Evolutionary conservation across 1,284 basidiomycete species (phyloP), one percentile per base, ranked within the genome.

Genomic region (Meira miltonrushii): DNA sequence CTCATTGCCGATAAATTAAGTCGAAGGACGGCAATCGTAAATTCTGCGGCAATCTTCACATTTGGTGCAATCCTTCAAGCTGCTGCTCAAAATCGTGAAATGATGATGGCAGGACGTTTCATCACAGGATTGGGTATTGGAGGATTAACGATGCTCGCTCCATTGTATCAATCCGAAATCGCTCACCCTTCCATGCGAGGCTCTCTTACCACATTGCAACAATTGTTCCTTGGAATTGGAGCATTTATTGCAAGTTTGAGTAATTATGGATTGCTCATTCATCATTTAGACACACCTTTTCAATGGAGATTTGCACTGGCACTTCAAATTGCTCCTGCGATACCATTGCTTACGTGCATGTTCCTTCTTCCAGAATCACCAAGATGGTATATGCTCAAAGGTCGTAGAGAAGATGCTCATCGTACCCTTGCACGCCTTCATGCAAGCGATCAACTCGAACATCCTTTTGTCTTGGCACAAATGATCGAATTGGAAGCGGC

Each of bases 71-170:
- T 80, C 3, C 61, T 81, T 3, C 79, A 80, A 64, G 83, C 83
- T 0, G 82, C 79, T 7, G 83, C 84, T 0, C 75, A 77, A 58
- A 84, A 82, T 69, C 81, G 84, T 72, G 82, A 81, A 54, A 83
- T 83, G 79, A 85, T 87, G 83, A 79, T 85, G 37, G 83, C 82
- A 10, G 85, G 85, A 3, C 81, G 85, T 2, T 85, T 86, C 80
- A 83, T 86, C 59, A 85, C 84, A 9, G 79, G 79, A 33, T 69
- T 82, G 61, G 79, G 79, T 21, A 81, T 82, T 57, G 85, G 85
- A 2, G 82, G 83, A 66, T 80, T 85, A 55, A 81, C 83, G 0
- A 82, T 84, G 68, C 78, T 86, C 21, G 84, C 84, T 0, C 85
- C 85, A 12, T 73, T 86, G 4, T 87, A 86, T 72, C 79, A 81